Evolutionary conservation across 2,329 filamentous ascomycete species (phyloP), one percentile per base, ranked within the genome.

Genomic region (Drechslerella dactyloides): DNA sequence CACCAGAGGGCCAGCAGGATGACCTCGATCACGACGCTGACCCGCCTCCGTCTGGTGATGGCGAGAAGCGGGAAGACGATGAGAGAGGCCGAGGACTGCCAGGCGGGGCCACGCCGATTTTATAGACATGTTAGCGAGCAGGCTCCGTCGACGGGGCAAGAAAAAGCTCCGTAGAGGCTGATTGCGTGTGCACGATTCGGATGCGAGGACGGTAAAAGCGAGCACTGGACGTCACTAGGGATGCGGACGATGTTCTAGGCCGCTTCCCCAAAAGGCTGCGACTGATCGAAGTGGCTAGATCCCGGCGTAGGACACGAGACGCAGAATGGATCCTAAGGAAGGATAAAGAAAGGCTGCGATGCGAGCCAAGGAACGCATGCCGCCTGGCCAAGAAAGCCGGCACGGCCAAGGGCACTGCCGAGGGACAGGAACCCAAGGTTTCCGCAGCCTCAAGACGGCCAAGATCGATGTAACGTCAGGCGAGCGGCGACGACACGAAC

Each of bases 11-110:
- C 50, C 17, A 73, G 46, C 11, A 73, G 62, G 23, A 73, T 54
- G 11, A 68, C 69, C n/a, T 73, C 69, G 44, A 73, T 59, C 44
- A 53, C 62, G 46, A 73, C 62, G 48, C 69, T 68, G 19, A 68
- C 44, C 50, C 69, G 61, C 55, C 69, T 62, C 40, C 63, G 61
- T 66, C 63, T 46, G 51, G 68, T 57, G 10, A 59, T 59, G 58
- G 58, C 27, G 44, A 73, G 62, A 23, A 73, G 46, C 33, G 69
- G 57, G 37, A 68, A 73, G 51, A 58, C 44, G 21, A 73, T 21
- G 37, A 73, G 46, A 37, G 69, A 73, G 7, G 61, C 21, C 13
- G 69, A 66, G 53, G 69, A 64, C 69, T 73, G 57, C 40, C 13
- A 40, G 21, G 30, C 19, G 61, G 52, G 42, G 30, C 51, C 50